phyloP scores from a whole-genome alignment of 2,329 filamentous ascomycete species.

The Aspergillus versicolor region DNA sequence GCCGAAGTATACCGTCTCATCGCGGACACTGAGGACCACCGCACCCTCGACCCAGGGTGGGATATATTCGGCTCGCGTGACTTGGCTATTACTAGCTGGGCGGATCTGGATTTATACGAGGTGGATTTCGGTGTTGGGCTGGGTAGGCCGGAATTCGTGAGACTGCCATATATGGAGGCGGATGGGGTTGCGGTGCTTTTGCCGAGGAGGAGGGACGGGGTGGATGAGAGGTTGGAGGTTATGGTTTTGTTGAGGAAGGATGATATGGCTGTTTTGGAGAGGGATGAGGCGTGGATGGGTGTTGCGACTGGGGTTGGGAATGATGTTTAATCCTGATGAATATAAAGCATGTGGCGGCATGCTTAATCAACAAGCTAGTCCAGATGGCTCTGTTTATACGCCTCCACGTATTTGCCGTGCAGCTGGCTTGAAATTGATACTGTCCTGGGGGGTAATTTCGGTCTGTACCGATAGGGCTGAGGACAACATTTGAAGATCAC shows the following conservation, averaged over 20 bases:
- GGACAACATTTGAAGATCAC: too few relatives aligned
- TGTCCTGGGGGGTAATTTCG: too few relatives aligned
- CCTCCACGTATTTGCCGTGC: too few relatives aligned
- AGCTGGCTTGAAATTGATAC: too few relatives aligned
- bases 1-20: constrained; percentile 8
- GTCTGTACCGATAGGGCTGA: too few relatives aligned
- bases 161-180: constrained; percentile 12
- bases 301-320: neutral
- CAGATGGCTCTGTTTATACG: too few relatives aligned
- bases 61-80: constrained; percentile 15
- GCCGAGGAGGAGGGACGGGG: neutral
- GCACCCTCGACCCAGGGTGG: constrained; percentile 9
- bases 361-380: too few relatives aligned
- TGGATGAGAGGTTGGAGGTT: neutral
- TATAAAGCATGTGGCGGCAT: too few relatives aligned
- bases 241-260: constrained; percentile 4
- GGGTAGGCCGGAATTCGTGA: constrained; percentile 5
- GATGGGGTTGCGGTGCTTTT: constrained; percentile 5
- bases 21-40: neutral
- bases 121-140: constrained; percentile 11
- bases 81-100: constrained; percentile 16
- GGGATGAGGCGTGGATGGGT: constrained; percentile 2
- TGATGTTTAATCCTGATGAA: too few relatives aligned
- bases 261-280: constrained; percentile 3
- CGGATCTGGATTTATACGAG: constrained; percentile 9